Base-by-base conservation (phyloP, 139 green algal genomes). In the Coelastrella sp. region DNA sequence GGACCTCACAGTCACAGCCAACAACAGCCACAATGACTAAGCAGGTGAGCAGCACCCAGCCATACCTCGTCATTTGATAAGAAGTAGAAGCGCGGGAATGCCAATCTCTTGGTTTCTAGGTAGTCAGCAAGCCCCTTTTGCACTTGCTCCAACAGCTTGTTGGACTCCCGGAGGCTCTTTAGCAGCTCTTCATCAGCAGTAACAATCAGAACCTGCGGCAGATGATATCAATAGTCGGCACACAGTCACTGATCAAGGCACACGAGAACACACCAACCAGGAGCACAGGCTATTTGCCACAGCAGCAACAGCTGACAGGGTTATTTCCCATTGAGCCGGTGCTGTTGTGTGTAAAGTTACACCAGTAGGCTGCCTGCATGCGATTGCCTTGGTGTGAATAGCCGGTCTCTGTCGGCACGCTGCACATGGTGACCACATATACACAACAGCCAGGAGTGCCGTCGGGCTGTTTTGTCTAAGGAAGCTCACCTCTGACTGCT, bases 1-100 rank as follows among this genome's bases (percentile, higher is more conserved):
- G 32, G 32, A 47, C 32, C 32, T 47, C 32, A 47, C 32, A 47
- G 32, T 47, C 32, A 47, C 32, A 47, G 32, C 32, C 32, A 47
- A 47, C 32, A 47, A 47, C 32, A 47, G 32, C 32, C 32, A 47
- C 32, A 47, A n/a, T n/a, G n/a, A n/a, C n/a, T n/a, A n/a, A n/a
- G n/a, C n/a, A n/a, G n/a, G n/a, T n/a, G n/a, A n/a, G n/a, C n/a
- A n/a, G n/a, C n/a, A n/a, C n/a, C n/a, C n/a, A 47, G 32, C 32
- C 32, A 47, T 76, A 76, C 68, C 68, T 97, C 95, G 20, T 96
- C 94, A 84, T 97, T 97, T n/a, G 96, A 97, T 16, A 98, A 88
- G 91, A 98, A 98, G 91, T 97, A 98, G 93, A 98, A 98, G 76
- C 96, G 71, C 3, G 96, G 96, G 93, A 98, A 97, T 20, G 96